These are phyloP conservation scores for Penicillium samsonianum DNA, from an alignment of 495 filamentous ascomycete species.

Conservation along the genomic window DNA sequence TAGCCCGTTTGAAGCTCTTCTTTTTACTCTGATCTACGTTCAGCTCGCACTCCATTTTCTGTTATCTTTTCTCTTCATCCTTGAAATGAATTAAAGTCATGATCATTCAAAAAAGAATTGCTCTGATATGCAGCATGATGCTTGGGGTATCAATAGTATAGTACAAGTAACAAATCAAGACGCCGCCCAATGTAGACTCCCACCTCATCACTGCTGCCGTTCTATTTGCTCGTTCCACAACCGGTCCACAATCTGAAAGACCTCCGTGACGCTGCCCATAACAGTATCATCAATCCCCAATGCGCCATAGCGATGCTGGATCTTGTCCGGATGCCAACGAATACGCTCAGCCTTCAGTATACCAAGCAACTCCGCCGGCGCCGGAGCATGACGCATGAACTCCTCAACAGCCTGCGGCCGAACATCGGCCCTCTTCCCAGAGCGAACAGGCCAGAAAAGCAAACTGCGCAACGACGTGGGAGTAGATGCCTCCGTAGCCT, in stretches of 20 bases:
- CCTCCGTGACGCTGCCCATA: slow-evolving; percentile 78
- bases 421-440: slow-evolving; percentile 62
- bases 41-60: not conserved
- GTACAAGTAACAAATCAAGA: not conserved
- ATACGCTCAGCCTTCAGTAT: slow-evolving; percentile 83
- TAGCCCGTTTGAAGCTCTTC: slow-evolving; percentile 23
- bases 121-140: slow-evolving; percentile 5
- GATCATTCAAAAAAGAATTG: slow-evolving; percentile 13
- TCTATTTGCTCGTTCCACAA: slow-evolving; percentile 66
- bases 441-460: slow-evolving; percentile 79
- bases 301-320: slow-evolving; percentile 82
- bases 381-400: slow-evolving; percentile 61
- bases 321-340: slow-evolving; percentile 97
- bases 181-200: slow-evolving; percentile 1
- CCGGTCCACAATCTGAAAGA: slow-evolving; percentile 88
- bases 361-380: slow-evolving; percentile 45
- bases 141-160: slow-evolving; percentile 7
- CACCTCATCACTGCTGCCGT: slow-evolving; percentile 20
- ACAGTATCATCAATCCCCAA: slow-evolving; percentile 63
- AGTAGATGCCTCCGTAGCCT: slow-evolving; percentile 16
- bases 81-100: slow-evolving; percentile 33
- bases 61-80: slow-evolving; percentile 19
- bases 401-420: slow-evolving; percentile 59
- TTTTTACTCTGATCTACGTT: slow-evolving; percentile 9
- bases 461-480: slow-evolving; percentile 34